Conservation (phyloP, 2,329 filamentous ascomycete species). For the Fusarium aywerte region DNA sequence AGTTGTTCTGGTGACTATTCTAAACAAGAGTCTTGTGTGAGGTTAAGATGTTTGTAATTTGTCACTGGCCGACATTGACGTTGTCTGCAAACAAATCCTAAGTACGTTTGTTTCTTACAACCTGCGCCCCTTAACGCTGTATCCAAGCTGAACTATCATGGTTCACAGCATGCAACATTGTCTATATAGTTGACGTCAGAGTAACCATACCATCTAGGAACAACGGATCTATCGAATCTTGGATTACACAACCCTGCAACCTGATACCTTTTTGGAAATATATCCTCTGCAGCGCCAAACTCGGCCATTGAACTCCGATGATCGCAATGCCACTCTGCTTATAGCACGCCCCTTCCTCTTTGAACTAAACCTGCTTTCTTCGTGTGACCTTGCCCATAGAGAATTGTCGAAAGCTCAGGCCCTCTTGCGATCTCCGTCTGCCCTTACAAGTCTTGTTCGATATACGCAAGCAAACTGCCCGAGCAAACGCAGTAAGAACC, state of each 20-base stretch:
- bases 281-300: background rate
- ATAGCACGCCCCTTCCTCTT: background rate
- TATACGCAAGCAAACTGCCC: background rate
- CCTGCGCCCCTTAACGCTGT: background rate
- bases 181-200: background rate
- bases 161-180: background rate
- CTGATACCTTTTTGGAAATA: conserved; percentile 1
- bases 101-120: background rate
- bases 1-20: background rate
- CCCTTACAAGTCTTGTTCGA: background rate
- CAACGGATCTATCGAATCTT: background rate
- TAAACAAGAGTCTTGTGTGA: background rate
- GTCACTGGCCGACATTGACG: background rate
- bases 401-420: background rate
- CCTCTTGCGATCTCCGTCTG: conserved; percentile 2
- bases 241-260: conserved; percentile 5
- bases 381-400: conserved; percentile 7
- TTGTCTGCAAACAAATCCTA: background rate
- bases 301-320: background rate
- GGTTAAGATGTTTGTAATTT: background rate
- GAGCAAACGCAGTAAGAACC: conserved; percentile 14
- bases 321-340: background rate
- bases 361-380: background rate
- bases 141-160: background rate
- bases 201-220: background rate